These are phyloP conservation scores for Colletotrichum cordylinicola DNA, from an alignment of 2,329 filamentous ascomycete species.

Conservation along the genomic window DNA sequence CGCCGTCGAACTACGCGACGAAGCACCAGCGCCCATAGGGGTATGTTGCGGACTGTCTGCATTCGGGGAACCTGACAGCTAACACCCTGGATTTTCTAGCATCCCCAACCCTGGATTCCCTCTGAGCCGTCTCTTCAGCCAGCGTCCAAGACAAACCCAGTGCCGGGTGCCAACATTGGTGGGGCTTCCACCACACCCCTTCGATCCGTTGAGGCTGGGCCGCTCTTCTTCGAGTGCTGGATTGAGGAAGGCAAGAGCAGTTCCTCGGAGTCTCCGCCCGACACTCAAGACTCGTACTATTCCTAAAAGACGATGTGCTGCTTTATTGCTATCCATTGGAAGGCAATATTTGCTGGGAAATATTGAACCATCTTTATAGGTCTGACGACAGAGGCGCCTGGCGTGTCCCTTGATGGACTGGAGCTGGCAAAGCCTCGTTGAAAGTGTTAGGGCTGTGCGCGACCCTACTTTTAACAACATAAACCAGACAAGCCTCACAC, in stretches of 20 bases:
- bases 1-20: slow-evolving; percentile 74
- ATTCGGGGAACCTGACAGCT: neutral
- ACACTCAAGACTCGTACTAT: slow-evolving; percentile 12
- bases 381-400: neutral
- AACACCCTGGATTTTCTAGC: slow-evolving; percentile 35
- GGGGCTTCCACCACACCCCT: slow-evolving; percentile 53
- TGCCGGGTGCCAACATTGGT: slow-evolving; percentile 33
- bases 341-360: neutral
- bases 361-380: neutral
- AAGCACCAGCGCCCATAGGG: slow-evolving; percentile 62
- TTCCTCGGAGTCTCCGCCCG: neutral
- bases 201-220: slow-evolving; percentile 60
- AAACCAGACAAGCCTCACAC: neutral
- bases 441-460: neutral
- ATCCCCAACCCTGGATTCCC: slow-evolving; percentile 68
- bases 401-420: neutral
- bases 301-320: neutral
- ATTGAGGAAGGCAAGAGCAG: slow-evolving; percentile 59
- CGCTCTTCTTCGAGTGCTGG: slow-evolving; percentile 72
- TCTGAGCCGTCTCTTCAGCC: slow-evolving; percentile 54
- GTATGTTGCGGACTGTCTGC: slow-evolving; percentile 43
- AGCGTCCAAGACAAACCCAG: slow-evolving; percentile 33
- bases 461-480: neutral
- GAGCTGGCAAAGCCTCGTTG: neutral
- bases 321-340: neutral